Percentiles rank a stretch among this genome's conserved stretches.
These are phyloP conservation scores for Alternaria ethzedia DNA, from an alignment of 2,329 filamentous ascomycete genomes.

Conservation along the genomic window DNA sequence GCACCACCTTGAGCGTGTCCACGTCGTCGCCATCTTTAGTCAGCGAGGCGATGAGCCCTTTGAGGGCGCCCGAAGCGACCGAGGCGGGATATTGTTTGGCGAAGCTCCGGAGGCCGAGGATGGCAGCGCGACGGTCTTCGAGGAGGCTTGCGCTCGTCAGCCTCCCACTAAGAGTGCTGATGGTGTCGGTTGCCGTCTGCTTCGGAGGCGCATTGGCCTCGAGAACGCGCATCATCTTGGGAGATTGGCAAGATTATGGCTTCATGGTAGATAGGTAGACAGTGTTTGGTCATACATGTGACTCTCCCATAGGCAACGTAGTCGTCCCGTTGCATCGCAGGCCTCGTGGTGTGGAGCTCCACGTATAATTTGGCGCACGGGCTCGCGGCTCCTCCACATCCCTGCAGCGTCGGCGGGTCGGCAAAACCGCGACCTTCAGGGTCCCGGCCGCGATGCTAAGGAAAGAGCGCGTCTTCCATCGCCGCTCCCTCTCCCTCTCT, in stretches of 20 bases:
- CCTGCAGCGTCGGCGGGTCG: conserved; percentile 12
- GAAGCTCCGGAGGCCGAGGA: conserved; percentile 91
- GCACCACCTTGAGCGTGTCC: conserved; percentile 91
- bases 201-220: conserved; percentile 83
- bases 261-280: conserved; percentile 17
- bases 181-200: conserved; percentile 95
- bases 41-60: conserved; percentile 84
- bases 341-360: conserved; percentile 14
- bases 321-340: neutral
- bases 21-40: conserved; percentile 91
- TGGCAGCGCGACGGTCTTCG: conserved; percentile 92
- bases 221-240: conserved; percentile 61
- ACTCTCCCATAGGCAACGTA: neutral
- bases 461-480: conserved; percentile 13
- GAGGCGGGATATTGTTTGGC: conserved; percentile 96
- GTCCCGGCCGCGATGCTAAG: conserved; percentile 20
- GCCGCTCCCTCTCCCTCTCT: neutral
- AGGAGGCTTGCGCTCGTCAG: conserved; percentile 88
- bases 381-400: conserved; percentile 6
- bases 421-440: conserved; percentile 24
- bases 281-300: neutral
- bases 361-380: conserved; percentile 32
- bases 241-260: conserved; percentile 17
- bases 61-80: conserved; percentile 89
- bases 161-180: conserved; percentile 85